phyloP scores from a whole-genome alignment of 306 rosid genomes.

The Castanea crenata region DNA sequence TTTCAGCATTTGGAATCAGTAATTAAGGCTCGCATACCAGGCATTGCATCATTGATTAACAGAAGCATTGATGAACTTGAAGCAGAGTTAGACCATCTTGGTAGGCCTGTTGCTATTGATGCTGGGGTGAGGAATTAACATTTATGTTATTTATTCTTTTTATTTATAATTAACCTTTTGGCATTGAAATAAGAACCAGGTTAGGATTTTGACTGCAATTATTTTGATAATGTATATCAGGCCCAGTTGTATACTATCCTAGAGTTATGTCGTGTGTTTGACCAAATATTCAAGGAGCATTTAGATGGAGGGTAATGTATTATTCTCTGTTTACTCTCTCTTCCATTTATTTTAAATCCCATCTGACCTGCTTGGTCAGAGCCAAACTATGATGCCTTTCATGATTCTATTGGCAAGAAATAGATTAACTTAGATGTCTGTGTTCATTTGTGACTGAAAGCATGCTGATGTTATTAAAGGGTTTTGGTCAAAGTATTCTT shows the following conservation, averaged over 20 bases:
- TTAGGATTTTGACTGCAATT: background rate
- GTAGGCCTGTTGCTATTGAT: constrained; percentile 47
- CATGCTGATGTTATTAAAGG: background rate
- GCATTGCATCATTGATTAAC: constrained; percentile 37
- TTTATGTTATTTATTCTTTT: background rate
- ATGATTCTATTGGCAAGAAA: background rate
- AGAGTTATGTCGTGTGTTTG: constrained; percentile 52
- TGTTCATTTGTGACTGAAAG: background rate
- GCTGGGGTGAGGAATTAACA: constrained; percentile 36
- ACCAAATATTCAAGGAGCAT: constrained; percentile 49
- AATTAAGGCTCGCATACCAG: constrained; percentile 47
- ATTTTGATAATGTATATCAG: constrained; percentile 22
- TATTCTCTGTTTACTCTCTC: background rate
- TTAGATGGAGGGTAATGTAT: constrained; percentile 46
- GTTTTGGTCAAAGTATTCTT: background rate
- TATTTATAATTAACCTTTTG: background rate
- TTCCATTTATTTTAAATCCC: background rate
- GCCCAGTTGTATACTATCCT: constrained; percentile 48
- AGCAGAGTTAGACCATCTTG: constrained; percentile 40
- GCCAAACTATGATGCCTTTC: background rate
- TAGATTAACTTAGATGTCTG: background rate
- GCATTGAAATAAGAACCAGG: background rate
- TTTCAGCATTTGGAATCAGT: constrained; percentile 53
- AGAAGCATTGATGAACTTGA: constrained; percentile 44
- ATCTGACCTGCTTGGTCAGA: background rate